Percentiles rank a stretch among this genome's conserved stretches.
Conservation (phyloP, 2,329 filamentous ascomycete genomes). For the Westerdykella aurantiaca region DNA sequence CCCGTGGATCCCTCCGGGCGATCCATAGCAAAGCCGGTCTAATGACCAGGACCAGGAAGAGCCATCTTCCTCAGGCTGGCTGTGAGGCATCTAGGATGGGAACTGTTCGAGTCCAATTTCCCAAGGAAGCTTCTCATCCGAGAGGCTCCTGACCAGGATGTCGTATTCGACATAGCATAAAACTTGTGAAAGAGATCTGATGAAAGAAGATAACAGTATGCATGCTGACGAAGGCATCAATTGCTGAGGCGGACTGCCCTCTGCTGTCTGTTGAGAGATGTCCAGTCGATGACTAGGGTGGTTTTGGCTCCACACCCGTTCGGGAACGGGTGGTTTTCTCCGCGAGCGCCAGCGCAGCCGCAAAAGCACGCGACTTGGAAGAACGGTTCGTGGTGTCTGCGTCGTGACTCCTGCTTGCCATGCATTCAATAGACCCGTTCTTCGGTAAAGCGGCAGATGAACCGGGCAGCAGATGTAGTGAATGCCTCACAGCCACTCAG, state of each 20-base stretch:
- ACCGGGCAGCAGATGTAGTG: slow-evolving; percentile 8
- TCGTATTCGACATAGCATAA: slow-evolving; percentile 15
- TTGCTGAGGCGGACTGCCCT: slow-evolving; percentile 2
- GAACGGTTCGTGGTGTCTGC: slow-evolving; percentile 9
- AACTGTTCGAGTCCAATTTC: slow-evolving; percentile 11
- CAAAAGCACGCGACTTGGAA: slow-evolving; percentile 9
- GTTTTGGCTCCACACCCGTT: slow-evolving; percentile 11
- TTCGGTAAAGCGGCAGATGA: slow-evolving; percentile 16
- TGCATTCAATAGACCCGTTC: slow-evolving; percentile 9
- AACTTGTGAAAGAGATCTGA: slow-evolving; percentile 17
- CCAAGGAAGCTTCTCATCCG: slow-evolving; percentile 17
- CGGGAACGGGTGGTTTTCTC: slow-evolving; percentile 20
- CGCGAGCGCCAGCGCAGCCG: slow-evolving; percentile 10
- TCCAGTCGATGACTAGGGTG: slow-evolving; percentile 8
- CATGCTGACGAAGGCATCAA: slow-evolving; percentile 3
- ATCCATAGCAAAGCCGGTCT: slow-evolving; percentile 12
- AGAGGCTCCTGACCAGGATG: slow-evolving; percentile 9
- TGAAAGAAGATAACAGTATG: slow-evolving; percentile 2
- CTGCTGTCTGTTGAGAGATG: slow-evolving; percentile 10
- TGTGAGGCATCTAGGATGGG: not conserved
- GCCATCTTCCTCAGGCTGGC: slow-evolving; percentile 6
- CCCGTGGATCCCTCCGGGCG: slow-evolving; percentile 17
- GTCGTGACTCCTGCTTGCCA: slow-evolving; percentile 5
- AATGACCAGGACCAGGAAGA: slow-evolving; percentile 4
- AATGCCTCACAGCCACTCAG: slow-evolving; percentile 9